Conservation (phyloP, 1,139 yeast genomes). For the Nakaseomyces glabratus region DNA sequence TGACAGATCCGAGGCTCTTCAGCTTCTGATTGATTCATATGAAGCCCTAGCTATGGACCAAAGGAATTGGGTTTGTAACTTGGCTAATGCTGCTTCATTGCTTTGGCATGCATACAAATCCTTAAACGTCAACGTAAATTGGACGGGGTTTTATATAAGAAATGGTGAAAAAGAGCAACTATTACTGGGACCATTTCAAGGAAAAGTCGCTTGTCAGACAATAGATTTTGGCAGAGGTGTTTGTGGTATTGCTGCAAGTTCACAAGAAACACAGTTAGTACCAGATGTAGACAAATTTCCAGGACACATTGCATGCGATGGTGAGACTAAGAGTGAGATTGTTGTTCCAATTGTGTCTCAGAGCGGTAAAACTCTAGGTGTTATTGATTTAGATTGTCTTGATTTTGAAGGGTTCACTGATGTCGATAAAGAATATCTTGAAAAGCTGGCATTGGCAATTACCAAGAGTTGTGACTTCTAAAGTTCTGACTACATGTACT, state of each 20-base stretch:
- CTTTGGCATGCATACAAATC: conserved; percentile 82
- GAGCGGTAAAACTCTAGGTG: conserved; percentile 45
- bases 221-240: conserved; percentile 79
- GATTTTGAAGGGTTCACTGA: conserved; percentile 56
- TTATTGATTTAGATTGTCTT: conserved; percentile 78
- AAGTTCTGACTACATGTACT: too few relatives aligned
- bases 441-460: conserved; percentile 46
- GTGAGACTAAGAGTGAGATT: conserved; percentile 85
- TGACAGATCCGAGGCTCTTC: conserved; percentile 50
- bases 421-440: conserved; percentile 51
- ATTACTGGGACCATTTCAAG: conserved; percentile 88
- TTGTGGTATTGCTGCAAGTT: conserved; percentile 74
- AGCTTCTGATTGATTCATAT: conserved; percentile 51
- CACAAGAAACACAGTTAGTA: conserved; percentile 58
- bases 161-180: conserved; percentile 35
- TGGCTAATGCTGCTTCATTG: conserved; percentile 76
- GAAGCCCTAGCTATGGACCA: conserved; percentile 55
- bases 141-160: conserved; percentile 84
- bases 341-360: conserved; percentile 67
- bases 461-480: conserved; percentile 32
- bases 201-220: conserved; percentile 89
- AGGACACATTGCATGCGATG: conserved; percentile 96
- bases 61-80: conserved; percentile 77
- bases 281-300: conserved; percentile 69
- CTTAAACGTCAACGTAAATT: conserved; percentile 52